phyloP scores from a whole-genome alignment of 2,329 filamentous ascomycete species.

The Hymenoscyphus fraxineus region DNA sequence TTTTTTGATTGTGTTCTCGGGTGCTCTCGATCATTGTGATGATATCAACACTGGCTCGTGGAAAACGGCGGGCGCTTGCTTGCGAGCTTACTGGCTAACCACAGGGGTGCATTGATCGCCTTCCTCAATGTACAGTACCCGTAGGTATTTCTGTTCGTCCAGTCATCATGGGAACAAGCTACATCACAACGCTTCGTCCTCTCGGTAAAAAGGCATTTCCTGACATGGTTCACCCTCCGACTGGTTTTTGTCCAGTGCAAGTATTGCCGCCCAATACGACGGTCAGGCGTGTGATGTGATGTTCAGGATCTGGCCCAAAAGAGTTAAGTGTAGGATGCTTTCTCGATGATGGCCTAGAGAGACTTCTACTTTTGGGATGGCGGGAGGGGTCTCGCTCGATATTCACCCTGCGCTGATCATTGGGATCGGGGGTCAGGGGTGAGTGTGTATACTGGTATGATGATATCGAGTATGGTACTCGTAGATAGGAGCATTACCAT shows the following conservation, averaged over 20 bases:
- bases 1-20: not conserved
- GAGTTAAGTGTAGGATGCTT: not conserved
- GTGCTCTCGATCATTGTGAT: not conserved
- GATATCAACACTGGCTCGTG: not conserved
- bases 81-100: not conserved
- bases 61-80: not conserved
- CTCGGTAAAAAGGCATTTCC: not conserved
- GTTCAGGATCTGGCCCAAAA: not conserved
- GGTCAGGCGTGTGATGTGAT: not conserved
- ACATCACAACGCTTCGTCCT: not conserved
- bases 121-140: not conserved
- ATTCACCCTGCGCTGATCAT: not conserved
- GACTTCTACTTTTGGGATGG: not conserved
- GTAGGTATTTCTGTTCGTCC: not conserved
- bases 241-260: not conserved
- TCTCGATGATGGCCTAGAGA: not conserved
- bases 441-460: not conserved
- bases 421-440: not conserved
- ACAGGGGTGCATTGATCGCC: conserved; percentile 5
- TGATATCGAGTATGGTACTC: too few species aligned
- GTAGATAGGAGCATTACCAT: not conserved
- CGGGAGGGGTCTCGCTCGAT: not conserved
- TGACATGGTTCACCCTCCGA: not conserved
- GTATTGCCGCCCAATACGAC: not conserved
- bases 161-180: not conserved